These are phyloP conservation scores for Paramyrothecium sp. DNA, from an alignment of 2,329 filamentous ascomycete genomes.

Conservation along the genomic window DNA sequence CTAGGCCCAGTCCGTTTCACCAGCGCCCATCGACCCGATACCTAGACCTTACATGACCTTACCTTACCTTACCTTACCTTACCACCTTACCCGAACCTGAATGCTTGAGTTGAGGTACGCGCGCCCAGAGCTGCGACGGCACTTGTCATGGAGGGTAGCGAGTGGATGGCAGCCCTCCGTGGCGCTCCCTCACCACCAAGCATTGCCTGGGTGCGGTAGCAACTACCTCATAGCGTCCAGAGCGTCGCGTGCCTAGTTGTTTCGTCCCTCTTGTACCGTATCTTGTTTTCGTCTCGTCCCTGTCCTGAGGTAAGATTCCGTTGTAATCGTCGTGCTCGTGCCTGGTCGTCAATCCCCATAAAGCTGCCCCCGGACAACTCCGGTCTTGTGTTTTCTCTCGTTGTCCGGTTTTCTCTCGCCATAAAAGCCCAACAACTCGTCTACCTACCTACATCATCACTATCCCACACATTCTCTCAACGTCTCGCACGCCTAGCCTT, in stretches of 20 bases:
- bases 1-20: background rate
- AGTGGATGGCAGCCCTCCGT: conserved; percentile 21
- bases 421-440: no score
- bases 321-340: background rate
- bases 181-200: conserved; percentile 7
- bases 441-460: no score
- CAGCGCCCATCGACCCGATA: background rate
- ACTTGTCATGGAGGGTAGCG: conserved; percentile 24
- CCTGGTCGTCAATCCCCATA: background rate
- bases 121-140: background rate
- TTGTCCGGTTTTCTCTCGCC: no score
- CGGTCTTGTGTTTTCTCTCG: no score
- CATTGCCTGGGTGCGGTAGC: background rate
- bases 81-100: no score
- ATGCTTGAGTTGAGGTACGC: background rate
- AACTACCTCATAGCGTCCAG: conserved; percentile 7
- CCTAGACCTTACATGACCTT: no score
- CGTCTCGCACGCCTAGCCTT: no score
- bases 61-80: no score
- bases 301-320: no score
- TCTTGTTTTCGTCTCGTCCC: background rate
- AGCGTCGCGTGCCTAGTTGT: conserved; percentile 19
- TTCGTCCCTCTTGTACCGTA: background rate
- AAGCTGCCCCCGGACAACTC: no score
- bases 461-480: no score